Percentiles rank a stretch among this genome's conserved stretches.
Evolutionary conservation across 352 stramenopile species (phyloP).

Genomic region (Globisporangium nagaii): DNA sequence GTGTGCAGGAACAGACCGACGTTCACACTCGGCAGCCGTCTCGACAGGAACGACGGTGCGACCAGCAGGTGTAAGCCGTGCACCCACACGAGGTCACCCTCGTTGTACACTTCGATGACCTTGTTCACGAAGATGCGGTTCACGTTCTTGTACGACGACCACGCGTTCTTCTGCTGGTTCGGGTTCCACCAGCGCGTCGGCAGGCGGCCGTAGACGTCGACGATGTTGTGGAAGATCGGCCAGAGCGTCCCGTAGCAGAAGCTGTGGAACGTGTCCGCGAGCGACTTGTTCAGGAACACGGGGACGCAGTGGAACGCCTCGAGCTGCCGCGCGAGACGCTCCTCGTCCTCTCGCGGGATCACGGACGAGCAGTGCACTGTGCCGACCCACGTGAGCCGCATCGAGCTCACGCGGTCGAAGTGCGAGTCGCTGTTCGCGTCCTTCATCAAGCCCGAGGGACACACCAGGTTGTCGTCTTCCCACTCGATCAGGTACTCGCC

Average conservation of each 20-base stretch:
- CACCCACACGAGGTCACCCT: conserved; percentile 95
- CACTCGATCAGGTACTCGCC: conserved; percentile 81
- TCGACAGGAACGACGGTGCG: conserved; percentile 94
- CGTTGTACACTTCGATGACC: conserved; percentile 88
- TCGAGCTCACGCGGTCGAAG: conserved; percentile 68
- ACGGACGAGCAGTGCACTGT: conserved; percentile 71
- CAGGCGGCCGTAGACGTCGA: conserved; percentile 92
- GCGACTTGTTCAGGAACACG: conserved; percentile 90
- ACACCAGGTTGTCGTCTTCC: conserved; percentile 87
- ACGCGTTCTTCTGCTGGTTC: conserved; percentile 80
- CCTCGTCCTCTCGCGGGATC: conserved; percentile 83
- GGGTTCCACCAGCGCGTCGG: conserved; percentile 84
- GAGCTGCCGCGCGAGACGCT: conserved; percentile 61
- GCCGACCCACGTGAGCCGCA: conserved; percentile 83
- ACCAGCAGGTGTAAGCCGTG: conserved; percentile 98
- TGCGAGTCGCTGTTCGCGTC: conserved; percentile 53
- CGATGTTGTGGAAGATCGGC: conserved; percentile 98
- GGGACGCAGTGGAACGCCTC: conserved; percentile 95
- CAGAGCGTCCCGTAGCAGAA: conserved; percentile 98
- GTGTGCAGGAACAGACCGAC: conserved; percentile 98
- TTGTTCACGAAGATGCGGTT: conserved; percentile 97
- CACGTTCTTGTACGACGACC: conserved; percentile 94
- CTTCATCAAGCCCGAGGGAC: conserved; percentile 70
- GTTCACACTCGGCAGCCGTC: conserved; percentile 90
- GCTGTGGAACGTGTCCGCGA: conserved; percentile 87